Evolutionary conservation across 2,329 filamentous ascomycete species (phyloP).

Genomic region (Aspergillus neotritici): DNA sequence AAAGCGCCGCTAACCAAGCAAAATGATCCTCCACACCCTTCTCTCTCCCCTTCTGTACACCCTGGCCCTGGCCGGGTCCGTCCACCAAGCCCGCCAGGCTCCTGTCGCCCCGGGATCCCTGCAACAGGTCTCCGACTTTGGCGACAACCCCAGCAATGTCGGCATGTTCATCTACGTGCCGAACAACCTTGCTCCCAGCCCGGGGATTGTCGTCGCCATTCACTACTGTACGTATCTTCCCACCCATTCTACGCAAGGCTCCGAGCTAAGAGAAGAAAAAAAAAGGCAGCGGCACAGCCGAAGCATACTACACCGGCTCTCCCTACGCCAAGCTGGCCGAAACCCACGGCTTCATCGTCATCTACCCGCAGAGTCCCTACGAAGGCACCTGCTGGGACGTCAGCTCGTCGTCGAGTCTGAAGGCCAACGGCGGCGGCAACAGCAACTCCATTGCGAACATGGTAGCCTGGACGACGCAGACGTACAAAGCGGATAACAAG

Average conservation of each 20-base stretch:
- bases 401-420: constrained; percentile 36
- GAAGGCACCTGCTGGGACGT: constrained; percentile 57
- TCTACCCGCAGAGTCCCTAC: constrained; percentile 53
- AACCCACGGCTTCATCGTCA: constrained; percentile 38
- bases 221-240: constrained; percentile 47
- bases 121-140: constrained; percentile 38
- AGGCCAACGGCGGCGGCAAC: constrained; percentile 35
- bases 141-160: constrained; percentile 45
- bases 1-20: too few relatives aligned
- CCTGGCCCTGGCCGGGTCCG: too few relatives aligned
- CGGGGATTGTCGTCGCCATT: constrained; percentile 51
- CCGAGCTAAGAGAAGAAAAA: not conserved
- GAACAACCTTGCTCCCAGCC: constrained; percentile 40
- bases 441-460: constrained; percentile 38
- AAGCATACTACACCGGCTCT: constrained; percentile 45
- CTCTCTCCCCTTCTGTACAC: too few relatives aligned
- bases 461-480: constrained; percentile 31
- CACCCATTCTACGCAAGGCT: not conserved
- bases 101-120: constrained; percentile 6
- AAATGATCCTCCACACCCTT: too few relatives aligned
- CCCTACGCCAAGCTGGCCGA: constrained; percentile 52
- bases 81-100: too few relatives aligned
- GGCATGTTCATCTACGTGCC: constrained; percentile 51
- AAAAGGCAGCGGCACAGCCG: constrained; percentile 13
- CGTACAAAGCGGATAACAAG: constrained; percentile 29